Evolutionary conservation across 2,329 filamentous ascomycete species (phyloP), one percentile per base, ranked within the genome.

Genomic region (Aspergillus ochraceoroseus): DNA sequence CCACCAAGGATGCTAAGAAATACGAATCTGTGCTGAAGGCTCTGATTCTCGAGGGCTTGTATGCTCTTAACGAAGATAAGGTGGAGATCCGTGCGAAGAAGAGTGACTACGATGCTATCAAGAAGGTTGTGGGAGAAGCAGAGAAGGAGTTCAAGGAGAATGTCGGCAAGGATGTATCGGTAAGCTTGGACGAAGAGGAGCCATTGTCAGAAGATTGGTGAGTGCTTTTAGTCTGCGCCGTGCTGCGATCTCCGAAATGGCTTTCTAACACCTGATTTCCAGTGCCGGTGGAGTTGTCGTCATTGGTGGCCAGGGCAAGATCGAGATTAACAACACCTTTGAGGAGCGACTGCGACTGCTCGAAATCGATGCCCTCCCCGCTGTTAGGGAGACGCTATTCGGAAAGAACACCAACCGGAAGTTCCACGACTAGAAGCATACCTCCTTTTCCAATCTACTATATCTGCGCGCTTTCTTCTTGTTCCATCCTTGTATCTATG

Each of bases 281-380:
- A 96, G 92, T 58, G 76, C 88, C 45, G 92, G 92, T 46, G 92
- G 92, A 57, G 75, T 94, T 43, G 65, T 78, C 43, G 80, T 98
- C 51, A 70, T 94, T 40, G 87, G 89, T 51, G 83, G 85, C 53
- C 76, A 75, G 51, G 92, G 92, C 64, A 95, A 90, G 76, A 96
- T 98, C 64, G 88, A 95, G 59, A 90, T 98, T 67, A 89, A 95
- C 78, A 96, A 98, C 74, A 96, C 92, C 40, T 85, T 96, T 55
- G 92, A 96, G 64, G 85, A 94, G 63, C 82, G 92, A 53, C 74
- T 98, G 67, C 79, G 77, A 59, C 75, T 96, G 46, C 79, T 96
- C 51, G 84, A 95, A 70, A 82, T 83, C 42, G 85, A 85, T 53
- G 85, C 87, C 36, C 78, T 95, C 43, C 92, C 92, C 9, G 81